A percentile compares a stretch with the other conserved stretches of the same genome.
These are phyloP conservation scores for Heterobasidion parviporum DNA, from an alignment of 1,284 basidiomycete genomes.

Conservation along the genomic window DNA sequence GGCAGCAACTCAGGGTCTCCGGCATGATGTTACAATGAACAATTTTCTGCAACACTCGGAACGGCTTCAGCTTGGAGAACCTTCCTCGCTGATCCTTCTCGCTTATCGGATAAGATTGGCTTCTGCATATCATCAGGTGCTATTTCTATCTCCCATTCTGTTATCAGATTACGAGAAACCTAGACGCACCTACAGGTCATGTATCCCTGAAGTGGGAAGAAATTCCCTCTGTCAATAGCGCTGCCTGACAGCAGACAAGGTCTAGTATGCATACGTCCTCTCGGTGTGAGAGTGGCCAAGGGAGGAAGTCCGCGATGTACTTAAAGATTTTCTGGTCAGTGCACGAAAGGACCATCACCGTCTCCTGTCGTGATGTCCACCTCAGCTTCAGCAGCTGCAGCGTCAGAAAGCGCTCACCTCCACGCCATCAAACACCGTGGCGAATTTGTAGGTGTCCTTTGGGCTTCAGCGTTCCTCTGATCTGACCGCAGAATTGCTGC, in stretches of 20 bases:
- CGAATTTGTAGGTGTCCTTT: constrained; percentile 2
- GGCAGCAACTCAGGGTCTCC: too few relatives aligned
- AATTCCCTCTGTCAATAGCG: not conserved
- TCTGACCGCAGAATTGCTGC: not conserved
- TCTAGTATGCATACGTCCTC: not conserved
- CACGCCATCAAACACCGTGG: constrained; percentile 6
- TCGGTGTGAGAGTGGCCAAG: not conserved
- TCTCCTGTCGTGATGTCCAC: not conserved
- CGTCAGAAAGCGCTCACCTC: constrained; percentile 4
- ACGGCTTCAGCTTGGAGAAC: not conserved
- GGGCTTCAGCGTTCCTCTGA: not conserved
- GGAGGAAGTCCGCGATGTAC: not conserved
- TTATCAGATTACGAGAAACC: constrained; percentile 1
- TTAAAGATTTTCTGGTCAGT: not conserved
- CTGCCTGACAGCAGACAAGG: not conserved
- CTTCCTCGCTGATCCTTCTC: not conserved
- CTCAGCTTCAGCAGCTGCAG: constrained; percentile 3
- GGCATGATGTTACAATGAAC: too few relatives aligned
- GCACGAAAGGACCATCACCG: too few relatives aligned
- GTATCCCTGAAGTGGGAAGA: not conserved
- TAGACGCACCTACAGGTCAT: not conserved
- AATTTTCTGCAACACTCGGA: not conserved
- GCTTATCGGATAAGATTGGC: constrained; percentile 14
- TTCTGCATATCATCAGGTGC: not conserved
- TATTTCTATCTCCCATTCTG: constrained; percentile 1